phyloP scores from a whole-genome alignment of 352 stramenopile genomes.

The Plasmopara halstedii region DNA sequence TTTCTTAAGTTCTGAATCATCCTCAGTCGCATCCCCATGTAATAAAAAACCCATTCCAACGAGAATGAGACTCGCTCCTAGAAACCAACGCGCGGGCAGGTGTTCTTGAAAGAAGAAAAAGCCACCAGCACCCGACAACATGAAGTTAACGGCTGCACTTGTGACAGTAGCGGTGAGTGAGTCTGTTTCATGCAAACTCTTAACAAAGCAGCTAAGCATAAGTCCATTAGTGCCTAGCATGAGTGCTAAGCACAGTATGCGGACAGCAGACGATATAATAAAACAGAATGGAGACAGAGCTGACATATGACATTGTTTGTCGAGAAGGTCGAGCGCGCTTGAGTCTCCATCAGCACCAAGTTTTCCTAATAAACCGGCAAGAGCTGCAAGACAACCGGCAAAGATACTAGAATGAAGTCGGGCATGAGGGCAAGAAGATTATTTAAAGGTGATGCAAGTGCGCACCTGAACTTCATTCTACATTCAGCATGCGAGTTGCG shows the following conservation, averaged over 20 bases:
- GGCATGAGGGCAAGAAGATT: neutral
- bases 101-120: conserved; percentile 61
- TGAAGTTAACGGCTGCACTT: conserved; percentile 74
- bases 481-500: too few relatives aligned
- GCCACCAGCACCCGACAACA: conserved; percentile 57
- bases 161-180: conserved; percentile 81
- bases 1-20: neutral
- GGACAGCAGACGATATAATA: conserved; percentile 17
- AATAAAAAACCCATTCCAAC: conserved; percentile 58
- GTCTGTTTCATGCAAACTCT: conserved; percentile 76
- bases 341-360: conserved; percentile 34
- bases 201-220: conserved; percentile 81
- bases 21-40: conserved; percentile 38
- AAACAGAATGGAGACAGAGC: conserved; percentile 11
- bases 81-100: conserved; percentile 64
- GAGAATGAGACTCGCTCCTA: conserved; percentile 66
- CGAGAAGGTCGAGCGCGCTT: conserved; percentile 16
- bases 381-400: conserved; percentile 45
- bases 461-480: conserved; percentile 13
- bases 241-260: conserved; percentile 45
- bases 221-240: conserved; percentile 69
- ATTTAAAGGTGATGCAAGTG: neutral
- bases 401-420: conserved; percentile 27
- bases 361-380: conserved; percentile 55
- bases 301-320: conserved; percentile 14